phyloP scores from a whole-genome alignment of 164 flowering plant species.

The Chimonanthus praecox region DNA sequence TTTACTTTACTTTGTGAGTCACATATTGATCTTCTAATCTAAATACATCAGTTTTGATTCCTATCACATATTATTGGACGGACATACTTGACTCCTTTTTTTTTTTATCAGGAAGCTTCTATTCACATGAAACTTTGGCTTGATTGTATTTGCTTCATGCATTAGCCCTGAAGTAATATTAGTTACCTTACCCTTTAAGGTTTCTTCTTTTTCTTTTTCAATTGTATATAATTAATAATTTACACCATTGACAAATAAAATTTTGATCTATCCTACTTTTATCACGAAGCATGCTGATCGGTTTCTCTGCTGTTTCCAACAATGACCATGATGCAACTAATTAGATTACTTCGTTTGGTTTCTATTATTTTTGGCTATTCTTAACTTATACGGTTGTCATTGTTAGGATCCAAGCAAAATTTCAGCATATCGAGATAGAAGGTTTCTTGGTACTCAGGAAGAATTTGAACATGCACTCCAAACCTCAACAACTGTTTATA shows the following conservation, averaged over 20 bases:
- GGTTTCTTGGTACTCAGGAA: conserved; percentile 86
- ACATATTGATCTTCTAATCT: not conserved
- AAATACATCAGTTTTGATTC: not conserved
- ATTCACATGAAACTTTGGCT: not conserved
- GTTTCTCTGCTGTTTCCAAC: not conserved
- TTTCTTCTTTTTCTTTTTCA: no score
- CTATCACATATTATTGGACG: not conserved
- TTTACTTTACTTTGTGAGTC: not conserved
- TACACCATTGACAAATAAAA: not conserved
- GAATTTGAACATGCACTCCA: conserved; percentile 78
- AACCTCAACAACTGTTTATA: conserved; percentile 66
- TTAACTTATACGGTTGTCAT: not conserved
- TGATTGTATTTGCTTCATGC: not conserved
- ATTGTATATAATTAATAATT: no score
- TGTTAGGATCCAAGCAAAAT: conserved; percentile 71
- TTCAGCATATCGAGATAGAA: conserved; percentile 84
- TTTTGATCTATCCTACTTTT: not conserved
- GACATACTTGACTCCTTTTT: not conserved
- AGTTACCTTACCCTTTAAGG: not conserved
- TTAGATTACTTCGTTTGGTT: not conserved
- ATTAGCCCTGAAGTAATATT: not conserved
- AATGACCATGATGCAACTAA: not conserved
- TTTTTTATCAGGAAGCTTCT: not conserved
- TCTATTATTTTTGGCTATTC: not conserved
- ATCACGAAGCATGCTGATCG: not conserved